Evolutionary conservation across 2,329 filamentous ascomycete genomes (phyloP).

Genomic region (Lojkania enalia): DNA sequence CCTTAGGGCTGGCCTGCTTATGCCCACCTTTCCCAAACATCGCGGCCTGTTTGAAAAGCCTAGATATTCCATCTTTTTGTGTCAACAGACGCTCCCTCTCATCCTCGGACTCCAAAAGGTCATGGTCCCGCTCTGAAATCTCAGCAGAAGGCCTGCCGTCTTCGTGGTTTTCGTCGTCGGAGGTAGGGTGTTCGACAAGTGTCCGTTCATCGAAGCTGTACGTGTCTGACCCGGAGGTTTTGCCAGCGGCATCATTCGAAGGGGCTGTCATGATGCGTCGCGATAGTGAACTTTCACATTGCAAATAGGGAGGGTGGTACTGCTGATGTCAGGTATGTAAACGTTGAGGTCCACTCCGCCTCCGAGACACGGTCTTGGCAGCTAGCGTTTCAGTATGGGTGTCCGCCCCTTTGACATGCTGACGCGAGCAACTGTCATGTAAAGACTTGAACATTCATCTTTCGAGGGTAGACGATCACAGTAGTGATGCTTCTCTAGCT

Average conservation of each 20-base stretch:
- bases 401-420: too few relatives aligned
- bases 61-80: slow-evolving; percentile 27
- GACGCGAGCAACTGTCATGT: too few relatives aligned
- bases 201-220: slow-evolving; percentile 34
- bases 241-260: slow-evolving; percentile 19
- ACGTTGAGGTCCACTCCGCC: neutral
- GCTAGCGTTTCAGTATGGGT: too few relatives aligned
- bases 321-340: neutral
- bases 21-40: slow-evolving; percentile 33
- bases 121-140: slow-evolving; percentile 39
- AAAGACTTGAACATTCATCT: too few relatives aligned
- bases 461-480: too few relatives aligned
- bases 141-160: slow-evolving; percentile 41
- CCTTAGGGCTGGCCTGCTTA: slow-evolving; percentile 24
- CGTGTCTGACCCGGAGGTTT: slow-evolving; percentile 23
- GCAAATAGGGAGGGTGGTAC: slow-evolving; percentile 10
- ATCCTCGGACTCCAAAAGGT: slow-evolving; percentile 51
- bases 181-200: slow-evolving; percentile 32
- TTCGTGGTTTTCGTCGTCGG: slow-evolving; percentile 37
- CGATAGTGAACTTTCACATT: slow-evolving; percentile 18
- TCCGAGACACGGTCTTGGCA: slow-evolving; percentile 10
- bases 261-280: slow-evolving; percentile 25
- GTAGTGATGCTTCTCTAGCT: too few relatives aligned
- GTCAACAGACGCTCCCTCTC: slow-evolving; percentile 50
- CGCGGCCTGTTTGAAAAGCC: slow-evolving; percentile 33